Base-by-base conservation (phyloP, 2,329 filamentous ascomycete species). In the Colletotrichum sp. region DNA sequence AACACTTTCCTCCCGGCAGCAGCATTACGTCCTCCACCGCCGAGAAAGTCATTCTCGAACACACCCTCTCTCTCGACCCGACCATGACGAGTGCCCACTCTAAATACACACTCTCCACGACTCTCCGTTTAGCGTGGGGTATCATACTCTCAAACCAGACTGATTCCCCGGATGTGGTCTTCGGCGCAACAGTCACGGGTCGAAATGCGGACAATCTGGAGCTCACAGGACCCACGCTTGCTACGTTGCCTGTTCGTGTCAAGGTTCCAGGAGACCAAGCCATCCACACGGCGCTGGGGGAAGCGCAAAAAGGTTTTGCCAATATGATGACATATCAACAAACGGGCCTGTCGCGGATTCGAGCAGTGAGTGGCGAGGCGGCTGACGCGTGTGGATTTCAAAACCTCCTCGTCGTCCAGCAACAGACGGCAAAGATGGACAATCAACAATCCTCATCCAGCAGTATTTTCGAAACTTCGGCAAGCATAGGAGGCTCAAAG, bases 61-160 rank as follows among this genome's bases (percentile, higher is more conserved):
- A 26, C 59, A 59, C 18, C 4, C 26, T 34, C 28, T 61, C 64
- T 52, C 63, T n/a, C 52, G 28, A 10, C 61, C 52, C 36, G 7
- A 18, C 36, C 36, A 3, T 39, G 36, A 18, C 14, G 14, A 57
- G 39, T 24, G 21, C 36, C 36, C 36, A 32, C 3, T 72, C 71
- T 28, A 52, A 21, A 18, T 52, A 67, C 43, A 67, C 70, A 16
- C 64, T 61, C 28, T 77, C 81, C 4, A 79, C 78, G 2, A 63
- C 81, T 4, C 63, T 81, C 16, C 77, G 81, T 12, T 79, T 80
- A 0, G 80, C 81, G 4, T 80, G 79, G 78, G 77, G 79, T 2
- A 71, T 89, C 14, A 79, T 86, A 3, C 80, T 85, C 3, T 83
- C 83, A 0, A 77, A 83, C 4, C 86, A 87, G 66, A 81, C 85